phyloP scores from a whole-genome alignment of 768 basidiomycete species.

The Lyophyllum semitale region DNA sequence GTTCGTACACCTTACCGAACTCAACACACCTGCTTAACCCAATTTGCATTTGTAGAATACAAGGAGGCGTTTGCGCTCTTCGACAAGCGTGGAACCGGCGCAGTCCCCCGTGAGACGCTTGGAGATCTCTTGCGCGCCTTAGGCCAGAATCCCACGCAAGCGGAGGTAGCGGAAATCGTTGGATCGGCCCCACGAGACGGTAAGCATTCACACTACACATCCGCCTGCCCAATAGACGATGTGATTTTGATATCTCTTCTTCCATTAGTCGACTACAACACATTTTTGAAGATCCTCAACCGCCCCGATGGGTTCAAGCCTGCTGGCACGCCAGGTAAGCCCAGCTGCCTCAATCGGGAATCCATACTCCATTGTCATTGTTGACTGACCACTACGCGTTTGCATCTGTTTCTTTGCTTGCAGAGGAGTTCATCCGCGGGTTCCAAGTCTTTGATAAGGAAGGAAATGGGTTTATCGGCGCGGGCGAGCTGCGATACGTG shows the following conservation, averaged over 20 bases:
- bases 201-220: slow-evolving; percentile 26
- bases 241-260: neutral
- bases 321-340: slow-evolving; percentile 39
- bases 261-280: slow-evolving; percentile 82
- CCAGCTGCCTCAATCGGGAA: neutral
- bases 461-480: slow-evolving; percentile 89
- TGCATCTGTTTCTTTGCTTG: neutral
- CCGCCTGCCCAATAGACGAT: neutral
- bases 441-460: slow-evolving; percentile 99
- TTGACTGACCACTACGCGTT: slow-evolving; percentile 2
- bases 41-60: slow-evolving; percentile 62
- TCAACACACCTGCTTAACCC: neutral
- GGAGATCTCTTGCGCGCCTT: slow-evolving; percentile 93
- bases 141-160: slow-evolving; percentile 99
- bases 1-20: slow-evolving; percentile 16
- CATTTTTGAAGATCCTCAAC: slow-evolving; percentile 89
- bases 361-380: neutral
- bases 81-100: slow-evolving; percentile 93
- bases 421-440: slow-evolving; percentile 98
- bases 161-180: slow-evolving; percentile 89
- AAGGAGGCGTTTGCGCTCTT: slow-evolving; percentile 98
- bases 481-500: slow-evolving; percentile 90
- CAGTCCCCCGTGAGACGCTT: slow-evolving; percentile 83
- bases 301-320: slow-evolving; percentile 97
- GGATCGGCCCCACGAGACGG: slow-evolving; percentile 75